Evolutionary conservation across 2,329 filamentous ascomycete genomes (phyloP).

Genomic region (Saccharata proteae): DNA sequence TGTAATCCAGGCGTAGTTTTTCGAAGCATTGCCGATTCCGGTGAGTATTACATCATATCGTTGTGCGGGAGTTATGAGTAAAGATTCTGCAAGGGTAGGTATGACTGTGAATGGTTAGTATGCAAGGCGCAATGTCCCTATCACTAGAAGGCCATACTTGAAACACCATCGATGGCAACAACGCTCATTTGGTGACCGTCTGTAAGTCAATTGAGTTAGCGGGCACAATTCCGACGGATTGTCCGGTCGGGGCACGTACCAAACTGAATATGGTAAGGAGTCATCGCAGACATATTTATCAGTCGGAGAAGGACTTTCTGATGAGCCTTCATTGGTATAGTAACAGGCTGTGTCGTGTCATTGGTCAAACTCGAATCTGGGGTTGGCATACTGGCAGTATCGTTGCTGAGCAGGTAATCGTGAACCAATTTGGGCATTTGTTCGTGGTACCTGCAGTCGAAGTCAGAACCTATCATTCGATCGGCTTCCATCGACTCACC

Average conservation of each 20-base stretch:
- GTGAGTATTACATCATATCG: slow-evolving; percentile 45
- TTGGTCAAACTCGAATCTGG: slow-evolving; percentile 59
- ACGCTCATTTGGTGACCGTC: slow-evolving; percentile 9
- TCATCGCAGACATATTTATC: slow-evolving; percentile 58
- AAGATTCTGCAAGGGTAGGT: slow-evolving; percentile 40
- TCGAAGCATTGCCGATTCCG: slow-evolving; percentile 46
- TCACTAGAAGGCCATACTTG: slow-evolving; percentile 19
- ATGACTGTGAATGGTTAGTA: slow-evolving; percentile 27
- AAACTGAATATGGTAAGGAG: slow-evolving; percentile 33
- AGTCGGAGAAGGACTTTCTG: slow-evolving; percentile 61
- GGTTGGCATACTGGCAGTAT: slow-evolving; percentile 47
- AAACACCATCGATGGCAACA: slow-evolving; percentile 7
- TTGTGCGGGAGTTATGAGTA: slow-evolving; percentile 59
- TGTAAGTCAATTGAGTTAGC: neutral
- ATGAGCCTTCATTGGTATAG: slow-evolving; percentile 47
- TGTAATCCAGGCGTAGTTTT: slow-evolving; percentile 56
- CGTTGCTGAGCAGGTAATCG: slow-evolving; percentile 31
- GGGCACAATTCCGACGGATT: neutral
- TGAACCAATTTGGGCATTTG: slow-evolving; percentile 37
- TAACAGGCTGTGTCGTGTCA: slow-evolving; percentile 47
- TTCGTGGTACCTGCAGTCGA: slow-evolving; percentile 50
- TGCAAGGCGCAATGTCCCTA: slow-evolving; percentile 44
- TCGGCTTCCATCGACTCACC: slow-evolving; percentile 32
- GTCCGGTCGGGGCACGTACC: neutral
- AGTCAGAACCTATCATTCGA: no score